phyloP scores from a whole-genome alignment of 1,139 yeast species.

The Sugiyamaella paludigena region DNA sequence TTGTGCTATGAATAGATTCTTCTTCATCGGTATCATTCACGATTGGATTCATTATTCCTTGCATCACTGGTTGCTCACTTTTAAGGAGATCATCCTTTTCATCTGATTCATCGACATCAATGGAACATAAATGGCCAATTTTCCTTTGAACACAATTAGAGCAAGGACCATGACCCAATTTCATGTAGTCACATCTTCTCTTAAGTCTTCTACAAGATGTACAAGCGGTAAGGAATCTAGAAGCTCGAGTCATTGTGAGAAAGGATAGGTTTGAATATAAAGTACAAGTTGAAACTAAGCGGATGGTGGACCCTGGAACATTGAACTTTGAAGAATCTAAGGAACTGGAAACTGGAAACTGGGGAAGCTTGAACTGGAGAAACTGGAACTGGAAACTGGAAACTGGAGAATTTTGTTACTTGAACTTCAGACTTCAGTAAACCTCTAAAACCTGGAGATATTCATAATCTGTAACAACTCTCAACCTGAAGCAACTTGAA shows the following conservation, averaged over 20 bases:
- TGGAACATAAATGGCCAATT: conserved; percentile 22
- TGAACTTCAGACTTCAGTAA: no score
- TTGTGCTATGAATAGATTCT: conserved; percentile 4
- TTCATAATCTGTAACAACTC: no score
- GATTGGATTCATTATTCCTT: neutral
- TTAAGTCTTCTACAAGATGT: conserved; percentile 17
- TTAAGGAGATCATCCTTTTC: neutral
- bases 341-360: no score
- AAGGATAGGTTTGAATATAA: neutral
- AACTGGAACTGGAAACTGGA: no score
- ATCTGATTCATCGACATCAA: conserved; percentile 5
- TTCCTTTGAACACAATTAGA: conserved; percentile 17
- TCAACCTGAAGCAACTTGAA: no score
- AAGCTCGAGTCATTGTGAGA: neutral
- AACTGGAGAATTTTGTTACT: no score
- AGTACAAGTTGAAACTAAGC: neutral
- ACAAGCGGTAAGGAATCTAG: conserved; percentile 11
- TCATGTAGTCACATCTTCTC: conserved; percentile 17
- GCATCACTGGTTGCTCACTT: neutral
- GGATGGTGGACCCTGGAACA: no score
- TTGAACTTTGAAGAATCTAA: no score
- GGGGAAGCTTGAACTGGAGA: no score
- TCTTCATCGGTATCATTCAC: neutral
- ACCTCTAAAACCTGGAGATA: no score
- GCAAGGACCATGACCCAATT: conserved; percentile 16